phyloP scores from a whole-genome alignment of 306 rosid genomes.

The Ormosia semicastrata region DNA sequence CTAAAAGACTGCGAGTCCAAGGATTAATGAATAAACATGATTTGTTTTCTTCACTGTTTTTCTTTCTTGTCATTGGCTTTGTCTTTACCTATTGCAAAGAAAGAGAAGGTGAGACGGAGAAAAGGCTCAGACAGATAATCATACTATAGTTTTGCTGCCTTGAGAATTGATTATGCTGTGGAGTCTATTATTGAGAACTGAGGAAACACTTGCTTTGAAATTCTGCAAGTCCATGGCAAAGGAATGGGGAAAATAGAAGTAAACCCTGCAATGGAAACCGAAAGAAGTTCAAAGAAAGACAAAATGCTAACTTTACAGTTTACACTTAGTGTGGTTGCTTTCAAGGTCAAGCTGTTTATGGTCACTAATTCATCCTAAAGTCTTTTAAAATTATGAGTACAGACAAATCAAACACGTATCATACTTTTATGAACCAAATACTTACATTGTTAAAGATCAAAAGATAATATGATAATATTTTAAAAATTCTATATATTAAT shows the following conservation, averaged over 20 bases:
- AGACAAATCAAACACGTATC: not conserved
- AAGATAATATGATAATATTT: not conserved
- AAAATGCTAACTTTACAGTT: constrained; percentile 12
- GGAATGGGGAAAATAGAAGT: not conserved
- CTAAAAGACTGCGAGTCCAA: not conserved
- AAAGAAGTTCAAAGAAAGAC: not conserved
- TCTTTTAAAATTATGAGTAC: not conserved
- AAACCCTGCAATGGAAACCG: constrained; percentile 21
- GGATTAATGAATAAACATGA: not conserved
- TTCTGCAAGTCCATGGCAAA: constrained; percentile 10
- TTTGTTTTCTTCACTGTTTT: not conserved
- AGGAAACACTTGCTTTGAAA: constrained; percentile 19
- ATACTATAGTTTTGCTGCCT: constrained; percentile 22
- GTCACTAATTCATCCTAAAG: not conserved
- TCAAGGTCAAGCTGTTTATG: not conserved
- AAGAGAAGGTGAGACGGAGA: not conserved
- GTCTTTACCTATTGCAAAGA: constrained; percentile 23
- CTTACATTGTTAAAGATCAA: not conserved
- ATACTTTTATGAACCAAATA: constrained; percentile 6
- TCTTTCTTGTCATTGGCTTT: constrained; percentile 27
- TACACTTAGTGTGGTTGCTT: constrained; percentile 14
- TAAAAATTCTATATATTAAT: not conserved
- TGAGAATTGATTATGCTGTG: constrained; percentile 35
- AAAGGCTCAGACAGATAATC: constrained; percentile 15
- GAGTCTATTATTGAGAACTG: constrained; percentile 3